A percentile compares a stretch with the other conserved stretches of the same genome.
Evolutionary conservation across 1,284 basidiomycete species (phyloP).

Genomic region (Marasmius tenuissimus): DNA sequence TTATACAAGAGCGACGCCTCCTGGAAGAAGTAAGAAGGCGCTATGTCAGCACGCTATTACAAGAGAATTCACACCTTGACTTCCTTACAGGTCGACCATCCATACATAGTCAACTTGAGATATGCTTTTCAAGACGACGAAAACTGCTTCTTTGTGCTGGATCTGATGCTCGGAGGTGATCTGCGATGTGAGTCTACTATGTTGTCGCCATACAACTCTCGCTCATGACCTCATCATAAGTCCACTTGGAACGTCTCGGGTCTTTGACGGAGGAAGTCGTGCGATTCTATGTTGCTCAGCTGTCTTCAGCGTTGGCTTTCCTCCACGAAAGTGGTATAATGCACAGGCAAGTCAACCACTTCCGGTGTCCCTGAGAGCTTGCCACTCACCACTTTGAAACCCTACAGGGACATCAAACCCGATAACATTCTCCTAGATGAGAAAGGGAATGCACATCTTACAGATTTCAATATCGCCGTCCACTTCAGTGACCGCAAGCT

Average conservation of each 20-base stretch:
- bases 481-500: slow-evolving; percentile 89
- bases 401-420: slow-evolving; percentile 86
- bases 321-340: slow-evolving; percentile 93
- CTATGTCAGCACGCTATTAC: slow-evolving; percentile 25
- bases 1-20: slow-evolving; percentile 90
- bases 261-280: slow-evolving; percentile 84
- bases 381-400: slow-evolving; percentile 2
- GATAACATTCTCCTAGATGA: slow-evolving; percentile 98
- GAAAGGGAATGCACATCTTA: slow-evolving; percentile 93
- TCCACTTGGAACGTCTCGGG: slow-evolving; percentile 91
- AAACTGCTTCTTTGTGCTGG: slow-evolving; percentile 98
- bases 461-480: slow-evolving; percentile 98
- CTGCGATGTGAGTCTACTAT: slow-evolving; percentile 72
- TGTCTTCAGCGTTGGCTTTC: slow-evolving; percentile 88
- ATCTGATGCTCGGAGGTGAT: slow-evolving; percentile 98
- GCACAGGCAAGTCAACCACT: slow-evolving; percentile 68
- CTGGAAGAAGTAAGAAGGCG: slow-evolving; percentile 77
- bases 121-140: slow-evolving; percentile 99
- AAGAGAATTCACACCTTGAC: neutral
- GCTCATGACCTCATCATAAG: slow-evolving; percentile 42
- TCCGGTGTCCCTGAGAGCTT: neutral
- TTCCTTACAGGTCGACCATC: slow-evolving; percentile 82
- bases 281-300: slow-evolving; percentile 88
- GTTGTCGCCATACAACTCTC: slow-evolving; percentile 9
- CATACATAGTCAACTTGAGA: slow-evolving; percentile 94